Base-by-base conservation (phyloP, 352 stramenopile genomes). In the Phytophthora melonis region DNA sequence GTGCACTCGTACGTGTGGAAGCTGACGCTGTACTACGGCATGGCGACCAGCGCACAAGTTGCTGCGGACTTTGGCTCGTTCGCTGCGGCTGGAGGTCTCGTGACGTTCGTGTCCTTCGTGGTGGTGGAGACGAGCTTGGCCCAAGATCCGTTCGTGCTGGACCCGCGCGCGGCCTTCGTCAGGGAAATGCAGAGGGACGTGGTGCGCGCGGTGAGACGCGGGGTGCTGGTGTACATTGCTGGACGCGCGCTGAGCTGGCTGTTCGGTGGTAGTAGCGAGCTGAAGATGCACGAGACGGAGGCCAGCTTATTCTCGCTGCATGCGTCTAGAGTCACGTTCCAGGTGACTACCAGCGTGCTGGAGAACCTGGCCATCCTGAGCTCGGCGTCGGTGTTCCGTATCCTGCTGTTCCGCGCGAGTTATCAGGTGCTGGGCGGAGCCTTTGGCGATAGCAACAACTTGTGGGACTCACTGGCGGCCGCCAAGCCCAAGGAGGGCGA, bases 1-100 rank as follows among this genome's bases (percentile, higher is more conserved):
- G 8, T 70, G 10, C 72, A 90, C 68, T 76, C 84, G 39, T 90
- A 78, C 68, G 47, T 85, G 21, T 91, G 84, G 84, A 89, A 89
- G 55, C 66, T 73, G 2, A 72, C 79, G 68, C 25, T 84, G 36
- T 84, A 79, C 68, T 81, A 77, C 49, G 68, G 64, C 1, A 75
- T 82, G 68, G 58, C 66, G 39, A 66, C 61, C 50, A 64, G 43
- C 16, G 16, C 21, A 41, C 6, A 66, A 52, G 45, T 78, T 56
- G 43, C 56, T 9, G 27, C 25, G 63, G 57, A 82, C 55, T 84
- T 87, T 61, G 72, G 61, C 0, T 60, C 66, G 2, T 88, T 90
- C 32, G 79, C 66, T n/a, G 16, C 83, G 1, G 68, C 80, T 21
- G 69, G 81, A 13, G 81, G 78, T 16, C 8, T 82, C 23, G 74